Evolutionary conservation across 2,329 filamentous ascomycete species (phyloP).

Genomic region (Sarocladium oryzae): DNA sequence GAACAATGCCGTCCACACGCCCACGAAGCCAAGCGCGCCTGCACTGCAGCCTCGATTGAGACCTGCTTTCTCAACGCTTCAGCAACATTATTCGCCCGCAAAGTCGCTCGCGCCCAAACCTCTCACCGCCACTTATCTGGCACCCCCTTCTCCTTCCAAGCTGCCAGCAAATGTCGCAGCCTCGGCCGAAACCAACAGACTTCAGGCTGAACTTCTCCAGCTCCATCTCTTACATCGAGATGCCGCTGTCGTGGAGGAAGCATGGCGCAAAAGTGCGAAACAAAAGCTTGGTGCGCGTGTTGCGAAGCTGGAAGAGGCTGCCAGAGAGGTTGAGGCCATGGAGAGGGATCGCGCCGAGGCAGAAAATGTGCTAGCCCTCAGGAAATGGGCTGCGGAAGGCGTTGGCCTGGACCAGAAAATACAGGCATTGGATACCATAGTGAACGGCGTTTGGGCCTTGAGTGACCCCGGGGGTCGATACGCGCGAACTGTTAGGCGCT

Average conservation of each 20-base stretch:
- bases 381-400: slow-evolving; percentile 35
- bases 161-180: slow-evolving; percentile 53
- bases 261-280: slow-evolving; percentile 53
- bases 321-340: slow-evolving; percentile 25
- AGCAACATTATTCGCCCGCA: slow-evolving; percentile 62
- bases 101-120: slow-evolving; percentile 57
- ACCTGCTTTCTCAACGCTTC: slow-evolving; percentile 54
- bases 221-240: slow-evolving; percentile 57
- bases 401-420: slow-evolving; percentile 48
- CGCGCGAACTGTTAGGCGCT: slow-evolving; percentile 45
- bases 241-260: slow-evolving; percentile 33
- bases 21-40: slow-evolving; percentile 12
- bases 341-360: slow-evolving; percentile 41
- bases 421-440: slow-evolving; percentile 49
- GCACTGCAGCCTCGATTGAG: slow-evolving; percentile 31
- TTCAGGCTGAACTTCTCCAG: slow-evolving; percentile 61
- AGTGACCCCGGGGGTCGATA: slow-evolving; percentile 51
- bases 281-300: slow-evolving; percentile 41
- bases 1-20: background rate
- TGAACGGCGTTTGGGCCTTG: slow-evolving; percentile 52
- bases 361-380: slow-evolving; percentile 45
- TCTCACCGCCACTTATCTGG: slow-evolving; percentile 49
- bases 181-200: slow-evolving; percentile 48
- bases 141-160: slow-evolving; percentile 55
- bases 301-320: slow-evolving; percentile 26